Conservation (phyloP, 495 filamentous ascomycete species). For the Hypoxylon fragiforme region DNA sequence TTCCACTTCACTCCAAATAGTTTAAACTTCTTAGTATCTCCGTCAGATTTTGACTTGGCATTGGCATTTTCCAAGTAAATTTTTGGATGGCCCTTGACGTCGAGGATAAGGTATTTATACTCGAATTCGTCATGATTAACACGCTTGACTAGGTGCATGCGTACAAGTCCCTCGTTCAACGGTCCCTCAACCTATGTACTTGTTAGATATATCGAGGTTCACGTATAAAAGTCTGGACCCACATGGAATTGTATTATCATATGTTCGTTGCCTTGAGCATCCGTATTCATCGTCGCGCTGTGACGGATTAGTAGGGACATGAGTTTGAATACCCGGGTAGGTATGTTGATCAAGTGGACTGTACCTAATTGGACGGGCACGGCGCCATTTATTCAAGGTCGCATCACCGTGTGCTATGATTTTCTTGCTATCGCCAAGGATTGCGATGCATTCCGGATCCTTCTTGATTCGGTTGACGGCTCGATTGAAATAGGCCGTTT, state of each 20-base stretch:
- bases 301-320: slow-evolving; percentile 16
- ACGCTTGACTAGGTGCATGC: slow-evolving; percentile 73
- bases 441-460: slow-evolving; percentile 66
- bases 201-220: slow-evolving; percentile 18
- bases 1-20: slow-evolving; percentile 71
- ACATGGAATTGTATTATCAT: slow-evolving; percentile 88
- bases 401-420: slow-evolving; percentile 86
- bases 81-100: slow-evolving; percentile 64
- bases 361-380: slow-evolving; percentile 83
- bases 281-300: slow-evolving; percentile 68
- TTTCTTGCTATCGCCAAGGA: slow-evolving; percentile 76
- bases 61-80: slow-evolving; percentile 67
- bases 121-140: slow-evolving; percentile 65
- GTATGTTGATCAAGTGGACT: slow-evolving; percentile 31
- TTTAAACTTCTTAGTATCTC: slow-evolving; percentile 46
- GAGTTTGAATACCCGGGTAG: background rate
- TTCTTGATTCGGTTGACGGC: slow-evolving; percentile 77
- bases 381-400: slow-evolving; percentile 78
- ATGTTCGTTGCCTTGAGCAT: slow-evolving; percentile 77
- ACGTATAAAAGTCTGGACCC: slow-evolving; percentile 20
- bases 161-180: slow-evolving; percentile 70
- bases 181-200: slow-evolving; percentile 79
- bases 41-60: slow-evolving; percentile 40
- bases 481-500: slow-evolving; percentile 85
- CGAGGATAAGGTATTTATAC: slow-evolving; percentile 79